These are phyloP conservation scores for Bretschneidera sinensis DNA, from an alignment of 345 rosid species.

Conservation along the genomic window DNA sequence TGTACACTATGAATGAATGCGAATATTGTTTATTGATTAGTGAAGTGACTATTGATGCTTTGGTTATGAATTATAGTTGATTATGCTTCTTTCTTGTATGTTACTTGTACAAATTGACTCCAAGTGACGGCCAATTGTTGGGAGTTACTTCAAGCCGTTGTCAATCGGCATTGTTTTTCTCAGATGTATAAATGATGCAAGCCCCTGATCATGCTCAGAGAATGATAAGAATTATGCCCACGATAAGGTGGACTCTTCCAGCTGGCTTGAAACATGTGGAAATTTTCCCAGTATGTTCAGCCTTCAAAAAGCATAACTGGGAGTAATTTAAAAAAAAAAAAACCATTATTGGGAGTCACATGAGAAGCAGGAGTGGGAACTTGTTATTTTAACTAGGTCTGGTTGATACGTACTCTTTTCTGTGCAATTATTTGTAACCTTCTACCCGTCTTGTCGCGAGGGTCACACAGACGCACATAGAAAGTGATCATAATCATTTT, in stretches of 20 bases:
- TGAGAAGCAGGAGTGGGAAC: not conserved
- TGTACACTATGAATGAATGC: conserved; percentile 18
- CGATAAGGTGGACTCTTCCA: too few relatives aligned
- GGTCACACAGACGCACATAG: too few relatives aligned
- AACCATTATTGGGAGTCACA: not conserved
- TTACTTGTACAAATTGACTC: not conserved
- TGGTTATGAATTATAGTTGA: not conserved
- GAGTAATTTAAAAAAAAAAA: too few relatives aligned
- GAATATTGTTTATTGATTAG: conserved; percentile 22
- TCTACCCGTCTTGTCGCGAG: too few relatives aligned
- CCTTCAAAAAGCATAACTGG: too few relatives aligned
- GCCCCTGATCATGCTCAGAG: not conserved
- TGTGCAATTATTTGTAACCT: too few relatives aligned
- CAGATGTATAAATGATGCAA: not conserved
- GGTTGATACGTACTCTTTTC: not conserved
- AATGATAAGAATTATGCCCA: not conserved
- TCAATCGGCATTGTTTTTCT: not conserved
- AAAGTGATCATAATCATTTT: too few relatives aligned
- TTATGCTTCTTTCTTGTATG: not conserved
- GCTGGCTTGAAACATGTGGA: too few relatives aligned
- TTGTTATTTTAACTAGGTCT: not conserved
- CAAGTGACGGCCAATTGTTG: not conserved
- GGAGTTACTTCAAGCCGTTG: not conserved
- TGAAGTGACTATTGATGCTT: not conserved
- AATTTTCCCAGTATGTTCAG: too few relatives aligned